phyloP scores from a whole-genome alignment of 306 rosid genomes.

The Begonia masoniana region DNA sequence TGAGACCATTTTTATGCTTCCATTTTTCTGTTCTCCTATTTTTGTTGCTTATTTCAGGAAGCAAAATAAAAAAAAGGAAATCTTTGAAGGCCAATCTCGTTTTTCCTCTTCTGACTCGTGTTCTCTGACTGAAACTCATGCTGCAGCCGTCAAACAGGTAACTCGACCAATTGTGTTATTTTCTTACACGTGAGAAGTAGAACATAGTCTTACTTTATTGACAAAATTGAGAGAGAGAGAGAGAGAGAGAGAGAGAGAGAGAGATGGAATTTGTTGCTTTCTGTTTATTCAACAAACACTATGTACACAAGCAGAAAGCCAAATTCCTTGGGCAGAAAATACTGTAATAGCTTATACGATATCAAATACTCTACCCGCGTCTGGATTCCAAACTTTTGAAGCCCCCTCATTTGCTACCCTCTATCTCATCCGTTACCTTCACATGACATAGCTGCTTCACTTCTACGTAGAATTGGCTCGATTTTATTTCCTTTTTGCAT shows the following conservation, averaged over 20 bases:
- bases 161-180: too few species aligned
- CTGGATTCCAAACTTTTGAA: constrained; percentile 13
- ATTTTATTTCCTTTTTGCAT: constrained; percentile 38
- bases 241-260: too few species aligned
- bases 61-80: too few species aligned
- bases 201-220: too few species aligned
- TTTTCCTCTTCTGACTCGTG: too few species aligned
- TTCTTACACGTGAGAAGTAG: too few species aligned
- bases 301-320: constrained; percentile 40
- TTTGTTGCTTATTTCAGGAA: too few species aligned
- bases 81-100: too few species aligned
- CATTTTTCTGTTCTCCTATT: constrained; percentile 12
- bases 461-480: constrained; percentile 13
- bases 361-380: constrained; percentile 18
- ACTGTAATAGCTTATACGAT: constrained; percentile 13
- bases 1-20: constrained; percentile 90
- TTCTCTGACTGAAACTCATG: too few species aligned
- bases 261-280: constrained; percentile 3
- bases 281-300: constrained; percentile 55
- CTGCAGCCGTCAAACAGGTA: too few species aligned
- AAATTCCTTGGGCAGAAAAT: constrained; percentile 17
- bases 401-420: constrained; percentile 8
- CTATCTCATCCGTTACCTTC: constrained; percentile 15
- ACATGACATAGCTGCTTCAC: constrained; percentile 26
- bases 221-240: too few species aligned